Evolutionary conservation across 2,329 filamentous ascomycete species (phyloP).

Genomic region (Ophiostoma piceae): DNA sequence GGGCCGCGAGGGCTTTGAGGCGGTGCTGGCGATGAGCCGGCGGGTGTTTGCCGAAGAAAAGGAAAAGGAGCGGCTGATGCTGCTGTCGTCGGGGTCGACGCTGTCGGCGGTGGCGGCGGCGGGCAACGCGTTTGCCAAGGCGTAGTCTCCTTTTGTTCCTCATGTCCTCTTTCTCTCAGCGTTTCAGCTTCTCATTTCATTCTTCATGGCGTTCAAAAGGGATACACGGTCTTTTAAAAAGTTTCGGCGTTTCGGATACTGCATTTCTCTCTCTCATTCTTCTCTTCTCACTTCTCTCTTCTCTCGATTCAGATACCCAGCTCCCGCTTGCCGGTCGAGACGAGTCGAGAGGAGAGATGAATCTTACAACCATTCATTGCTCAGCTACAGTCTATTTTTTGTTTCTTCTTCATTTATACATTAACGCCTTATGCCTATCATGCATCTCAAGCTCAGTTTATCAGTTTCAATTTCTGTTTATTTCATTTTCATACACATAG

Average conservation of each 20-base stretch:
- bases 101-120: conserved; percentile 26
- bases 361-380: not conserved
- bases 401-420: not conserved
- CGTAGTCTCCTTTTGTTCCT: not conserved
- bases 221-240: conserved; percentile 7
- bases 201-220: conserved; percentile 2
- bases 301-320: conserved; percentile 7
- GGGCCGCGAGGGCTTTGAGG: conserved; percentile 91
- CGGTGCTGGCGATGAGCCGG: conserved; percentile 87
- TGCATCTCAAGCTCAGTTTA: not conserved
- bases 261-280: not conserved
- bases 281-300: not conserved
- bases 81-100: conserved; percentile 21
- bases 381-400: not conserved
- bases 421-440: conserved; percentile 12
- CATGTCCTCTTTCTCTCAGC: conserved; percentile 3
- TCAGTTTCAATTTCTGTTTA: not conserved
- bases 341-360: not conserved
- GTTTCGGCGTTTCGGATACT: conserved; percentile 8
- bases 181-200: not conserved
- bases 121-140: conserved; percentile 25
- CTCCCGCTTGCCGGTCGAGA: conserved; percentile 15
- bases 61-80: conserved; percentile 47
- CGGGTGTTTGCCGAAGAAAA: conserved; percentile 87
- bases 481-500: not conserved